Percentiles rank a stretch among this genome's conserved stretches.
These are phyloP conservation scores for Kodamaea sp. DNA, from an alignment of 1,139 yeast species.

Conservation along the genomic window DNA sequence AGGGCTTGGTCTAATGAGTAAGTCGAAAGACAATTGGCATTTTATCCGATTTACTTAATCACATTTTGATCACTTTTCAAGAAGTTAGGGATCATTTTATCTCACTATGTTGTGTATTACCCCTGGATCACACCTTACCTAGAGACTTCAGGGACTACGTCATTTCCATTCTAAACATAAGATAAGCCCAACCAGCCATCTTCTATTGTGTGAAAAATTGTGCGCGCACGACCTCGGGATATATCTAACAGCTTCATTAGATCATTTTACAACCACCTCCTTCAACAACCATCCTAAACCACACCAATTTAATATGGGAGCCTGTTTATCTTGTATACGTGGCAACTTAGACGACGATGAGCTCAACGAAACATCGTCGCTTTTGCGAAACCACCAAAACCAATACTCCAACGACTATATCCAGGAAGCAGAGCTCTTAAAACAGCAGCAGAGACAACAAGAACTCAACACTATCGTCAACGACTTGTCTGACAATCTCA, in stretches of 20 bases:
- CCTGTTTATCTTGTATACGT: conserved; percentile 50
- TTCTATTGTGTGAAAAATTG: not conserved
- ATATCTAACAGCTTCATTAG: too few relatives aligned
- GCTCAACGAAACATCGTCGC: conserved; percentile 34
- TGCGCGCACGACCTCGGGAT: conserved; percentile 4
- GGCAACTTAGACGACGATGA: conserved; percentile 38
- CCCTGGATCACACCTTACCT: too few relatives aligned
- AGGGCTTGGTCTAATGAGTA: too few relatives aligned
- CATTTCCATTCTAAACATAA: too few relatives aligned
- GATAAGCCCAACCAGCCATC: not conserved
- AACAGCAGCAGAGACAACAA: conserved; percentile 46
- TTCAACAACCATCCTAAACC: too few relatives aligned
- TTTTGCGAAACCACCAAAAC: conserved; percentile 32
- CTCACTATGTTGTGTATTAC: too few relatives aligned
- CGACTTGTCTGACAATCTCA: conserved; percentile 45
- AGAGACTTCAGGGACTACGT: not conserved
- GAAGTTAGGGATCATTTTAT: too few relatives aligned
- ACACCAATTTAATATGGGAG: conserved; percentile 35
- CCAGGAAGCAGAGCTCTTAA: conserved; percentile 42
- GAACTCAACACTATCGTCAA: conserved; percentile 45
- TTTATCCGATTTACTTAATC: too few relatives aligned
- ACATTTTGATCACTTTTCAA: too few relatives aligned
- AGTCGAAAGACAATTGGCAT: too few relatives aligned
- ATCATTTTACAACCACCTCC: too few relatives aligned
- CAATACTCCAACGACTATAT: conserved; percentile 35